These are phyloP conservation scores for Wickerhamomyces alni DNA, from an alignment of 805 yeast genomes.

Conservation along the genomic window DNA sequence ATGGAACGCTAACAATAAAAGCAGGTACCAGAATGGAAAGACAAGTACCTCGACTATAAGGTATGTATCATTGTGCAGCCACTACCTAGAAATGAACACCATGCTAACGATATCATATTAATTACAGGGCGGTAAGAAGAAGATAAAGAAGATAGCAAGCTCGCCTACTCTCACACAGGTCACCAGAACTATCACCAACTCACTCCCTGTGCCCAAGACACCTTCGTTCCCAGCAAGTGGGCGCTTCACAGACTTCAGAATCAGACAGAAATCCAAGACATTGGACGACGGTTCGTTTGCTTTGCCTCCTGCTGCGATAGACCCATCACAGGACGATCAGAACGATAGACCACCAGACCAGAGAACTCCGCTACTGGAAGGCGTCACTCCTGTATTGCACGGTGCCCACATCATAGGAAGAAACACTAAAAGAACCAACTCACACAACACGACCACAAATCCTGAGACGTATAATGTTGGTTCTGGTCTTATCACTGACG, in stretches of 20 bases:
- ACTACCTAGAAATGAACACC: slow-evolving; percentile 4
- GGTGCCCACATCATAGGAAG: no score
- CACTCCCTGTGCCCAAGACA: background rate
- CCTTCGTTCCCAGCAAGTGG: background rate
- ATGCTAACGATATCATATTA: background rate
- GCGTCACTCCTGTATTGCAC: background rate
- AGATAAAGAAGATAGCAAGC: slow-evolving; percentile 20
- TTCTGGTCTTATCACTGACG: background rate
- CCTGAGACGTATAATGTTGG: background rate
- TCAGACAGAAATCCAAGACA: slow-evolving; percentile 1
- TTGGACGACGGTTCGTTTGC: background rate
- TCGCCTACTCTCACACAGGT: slow-evolving; percentile 9
- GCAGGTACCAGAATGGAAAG: slow-evolving; percentile 80
- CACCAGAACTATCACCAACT: slow-evolving; percentile 3
- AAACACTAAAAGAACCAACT: background rate
- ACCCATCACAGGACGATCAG: background rate
- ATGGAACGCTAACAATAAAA: no score
- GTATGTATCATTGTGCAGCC: slow-evolving; percentile 31
- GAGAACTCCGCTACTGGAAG: background rate
- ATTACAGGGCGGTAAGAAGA: slow-evolving; percentile 27
- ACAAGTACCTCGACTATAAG: slow-evolving; percentile 70
- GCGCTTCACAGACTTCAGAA: slow-evolving; percentile 1
- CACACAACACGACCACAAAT: no score
- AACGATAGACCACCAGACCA: background rate
- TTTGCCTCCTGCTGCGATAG: slow-evolving; percentile 1